Conservation (phyloP, 108 stramenopile species). For the Pseudonitzschia multiseries region DNA sequence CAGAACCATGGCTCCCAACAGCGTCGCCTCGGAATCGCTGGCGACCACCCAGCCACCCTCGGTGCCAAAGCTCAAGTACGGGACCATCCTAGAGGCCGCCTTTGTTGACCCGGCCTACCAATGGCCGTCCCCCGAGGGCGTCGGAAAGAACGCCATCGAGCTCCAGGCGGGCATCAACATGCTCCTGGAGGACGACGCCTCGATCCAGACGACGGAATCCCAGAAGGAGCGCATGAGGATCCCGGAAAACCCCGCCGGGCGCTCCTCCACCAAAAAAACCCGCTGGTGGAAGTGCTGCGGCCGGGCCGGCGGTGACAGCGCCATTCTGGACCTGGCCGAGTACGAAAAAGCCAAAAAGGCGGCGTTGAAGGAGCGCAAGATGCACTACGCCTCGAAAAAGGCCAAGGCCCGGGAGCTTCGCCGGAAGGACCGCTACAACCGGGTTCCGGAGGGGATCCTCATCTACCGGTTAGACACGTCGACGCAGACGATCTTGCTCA, state of each 20-base stretch:
- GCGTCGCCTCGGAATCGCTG: not conserved
- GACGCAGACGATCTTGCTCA: conserved; percentile 53
- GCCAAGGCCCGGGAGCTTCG: conserved; percentile 22
- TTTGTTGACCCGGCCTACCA: conserved; percentile 85
- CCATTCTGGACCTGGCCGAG: conserved; percentile 36
- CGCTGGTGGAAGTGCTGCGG: conserved; percentile 31
- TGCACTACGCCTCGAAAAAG: conserved; percentile 37
- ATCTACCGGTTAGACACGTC: conserved; percentile 82
- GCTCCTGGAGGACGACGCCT: conserved; percentile 42
- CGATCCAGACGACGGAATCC: conserved; percentile 39
- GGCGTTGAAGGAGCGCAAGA: conserved; percentile 34
- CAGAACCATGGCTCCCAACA: not conserved
- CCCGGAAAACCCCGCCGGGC: conserved; percentile 30
- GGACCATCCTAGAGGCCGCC: conserved; percentile 82
- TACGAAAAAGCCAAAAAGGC: conserved; percentile 42
- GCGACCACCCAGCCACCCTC: not conserved
- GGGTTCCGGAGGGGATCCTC: conserved; percentile 80
- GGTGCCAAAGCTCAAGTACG: conserved; percentile 22
- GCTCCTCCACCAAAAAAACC: not conserved
- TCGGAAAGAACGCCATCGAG: conserved; percentile 83
- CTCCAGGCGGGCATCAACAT: conserved; percentile 64
- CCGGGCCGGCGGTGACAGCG: conserved; percentile 22
- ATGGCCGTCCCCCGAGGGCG: conserved; percentile 75
- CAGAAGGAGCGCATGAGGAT: conserved; percentile 44
- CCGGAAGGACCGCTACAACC: conserved; percentile 52